A percentile compares a stretch with the other conserved stretches of the same genome.
Evolutionary conservation across 129 eudicot genomes (phyloP).

Genomic region (Pseudognaphalium luteoalbum): DNA sequence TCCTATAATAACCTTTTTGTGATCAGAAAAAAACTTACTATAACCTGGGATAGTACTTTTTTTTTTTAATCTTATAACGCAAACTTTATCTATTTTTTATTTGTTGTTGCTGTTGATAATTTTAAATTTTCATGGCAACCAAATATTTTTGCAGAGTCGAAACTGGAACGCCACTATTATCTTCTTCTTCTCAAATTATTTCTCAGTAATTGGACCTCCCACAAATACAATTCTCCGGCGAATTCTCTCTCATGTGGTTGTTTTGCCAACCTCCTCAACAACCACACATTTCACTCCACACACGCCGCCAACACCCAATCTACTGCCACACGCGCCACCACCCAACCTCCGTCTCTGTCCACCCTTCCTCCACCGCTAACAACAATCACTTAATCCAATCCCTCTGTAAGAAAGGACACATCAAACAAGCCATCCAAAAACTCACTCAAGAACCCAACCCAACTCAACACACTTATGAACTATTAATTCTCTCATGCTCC

Average conservation of each 20-base stretch:
- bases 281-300: slow-evolving; percentile 33
- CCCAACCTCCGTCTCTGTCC: slow-evolving; percentile 43
- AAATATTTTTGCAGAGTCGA: not conserved
- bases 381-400: slow-evolving; percentile 69
- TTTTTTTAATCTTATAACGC: too few relatives aligned
- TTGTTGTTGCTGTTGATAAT: not conserved
- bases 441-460: slow-evolving; percentile 65
- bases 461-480: slow-evolving; percentile 83
- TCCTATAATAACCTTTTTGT: too few relatives aligned
- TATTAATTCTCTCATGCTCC: slow-evolving; percentile 66
- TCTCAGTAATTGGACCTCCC: not conserved
- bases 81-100: too few relatives aligned
- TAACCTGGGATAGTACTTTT: too few relatives aligned
- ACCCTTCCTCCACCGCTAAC: slow-evolving; percentile 42
- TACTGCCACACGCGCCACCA: slow-evolving; percentile 38
- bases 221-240: not conserved
- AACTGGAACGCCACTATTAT: not conserved
- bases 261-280: slow-evolving; percentile 49
- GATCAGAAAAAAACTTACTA: too few relatives aligned
- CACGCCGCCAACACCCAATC: slow-evolving; percentile 26
- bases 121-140: not conserved
- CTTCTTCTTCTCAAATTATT: not conserved
- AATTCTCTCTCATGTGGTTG: slow-evolving; percentile 55
- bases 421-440: slow-evolving; percentile 69
- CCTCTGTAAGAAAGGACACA: slow-evolving; percentile 61